Evolutionary conservation across 108 stramenopile species (phyloP).

Genomic region (Poteriospumella lacustris): DNA sequence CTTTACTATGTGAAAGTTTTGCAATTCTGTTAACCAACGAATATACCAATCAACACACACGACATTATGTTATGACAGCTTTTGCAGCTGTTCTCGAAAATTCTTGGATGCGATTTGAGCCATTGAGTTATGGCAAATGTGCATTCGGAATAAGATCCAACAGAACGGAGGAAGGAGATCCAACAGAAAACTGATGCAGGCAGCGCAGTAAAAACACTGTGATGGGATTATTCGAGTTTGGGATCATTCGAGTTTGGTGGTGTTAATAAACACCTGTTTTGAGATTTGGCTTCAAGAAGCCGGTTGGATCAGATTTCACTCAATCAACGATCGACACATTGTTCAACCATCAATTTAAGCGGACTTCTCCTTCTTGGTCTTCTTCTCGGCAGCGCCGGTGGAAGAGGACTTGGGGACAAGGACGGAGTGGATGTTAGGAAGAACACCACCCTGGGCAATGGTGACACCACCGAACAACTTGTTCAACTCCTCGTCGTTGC

Average conservation of each 20-base stretch:
- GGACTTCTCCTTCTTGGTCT: too few species aligned
- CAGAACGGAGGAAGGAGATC: too few species aligned
- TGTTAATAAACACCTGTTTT: constrained; percentile 2
- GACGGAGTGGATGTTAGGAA: constrained; percentile 94
- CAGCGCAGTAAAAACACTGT: too few species aligned
- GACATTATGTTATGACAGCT: not conserved
- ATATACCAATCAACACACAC: not conserved
- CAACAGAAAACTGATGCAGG: too few species aligned
- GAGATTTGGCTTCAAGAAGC: not conserved
- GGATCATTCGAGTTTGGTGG: not conserved
- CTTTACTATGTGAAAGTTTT: not conserved
- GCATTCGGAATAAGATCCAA: too few species aligned
- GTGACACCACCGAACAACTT: constrained; percentile 83
- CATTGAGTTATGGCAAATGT: too few species aligned
- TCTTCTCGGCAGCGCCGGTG: not conserved
- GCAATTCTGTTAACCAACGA: not conserved
- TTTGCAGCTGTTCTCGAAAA: not conserved
- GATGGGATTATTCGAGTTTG: too few species aligned
- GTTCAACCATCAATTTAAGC: too few species aligned
- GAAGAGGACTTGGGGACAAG: constrained; percentile 69
- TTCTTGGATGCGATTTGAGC: too few species aligned
- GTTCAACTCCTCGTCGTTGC: constrained; percentile 91
- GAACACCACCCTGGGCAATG: constrained; percentile 88
- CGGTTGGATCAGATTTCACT: too few species aligned
- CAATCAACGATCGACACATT: too few species aligned